Evolutionary conservation across 2,329 filamentous ascomycete species (phyloP), one percentile per base, ranked within the genome.

Genomic region (Colletotrichum godetiae): DNA sequence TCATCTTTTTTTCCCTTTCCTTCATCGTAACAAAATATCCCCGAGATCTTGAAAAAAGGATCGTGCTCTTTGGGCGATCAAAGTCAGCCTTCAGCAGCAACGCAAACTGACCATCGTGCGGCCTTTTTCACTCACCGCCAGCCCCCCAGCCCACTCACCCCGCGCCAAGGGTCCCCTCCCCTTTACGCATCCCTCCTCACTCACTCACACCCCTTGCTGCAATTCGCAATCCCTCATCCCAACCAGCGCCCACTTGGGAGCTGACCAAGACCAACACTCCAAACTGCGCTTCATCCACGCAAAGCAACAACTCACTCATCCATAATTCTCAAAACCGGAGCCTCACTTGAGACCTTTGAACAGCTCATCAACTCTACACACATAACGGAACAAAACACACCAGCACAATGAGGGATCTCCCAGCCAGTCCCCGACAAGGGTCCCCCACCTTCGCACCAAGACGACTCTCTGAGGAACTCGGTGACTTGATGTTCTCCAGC

Each of bases 401-500:
- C 22, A n/a, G 6, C 37, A 37, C 37, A 35, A 69, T 70, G 67
- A 73, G 70, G 67, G 46, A 70, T 60, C 60, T 69, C 60, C 70
- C 67, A 52, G 22, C 66, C 35, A 59, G 59, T 33, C 60, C 66
- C 53, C 70, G 66, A 42, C 55, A 70, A 24, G 66, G 46, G 29
- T 73, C 70, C 59, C 70, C 67, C 66, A 33, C 19, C 15, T 55
- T 57, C 22, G 10, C 46, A 24, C 70, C 67, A 46, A 59, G 70
- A 27, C 62, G 53, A 11, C 60, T 73, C 12, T 73, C 66, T 3
- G 70, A 73, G 11, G 70, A 73, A 67, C 67, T 73, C 65, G 70
- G 70, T 19, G 70, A 61, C 46, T 70, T 73, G 46, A 56, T 63
- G 29, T 73, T 57, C 46, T 73, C 70, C 8, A 73, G 62, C 15